phyloP scores from a whole-genome alignment of 1,284 basidiomycete species.

The Afroboletus lepidellus region DNA sequence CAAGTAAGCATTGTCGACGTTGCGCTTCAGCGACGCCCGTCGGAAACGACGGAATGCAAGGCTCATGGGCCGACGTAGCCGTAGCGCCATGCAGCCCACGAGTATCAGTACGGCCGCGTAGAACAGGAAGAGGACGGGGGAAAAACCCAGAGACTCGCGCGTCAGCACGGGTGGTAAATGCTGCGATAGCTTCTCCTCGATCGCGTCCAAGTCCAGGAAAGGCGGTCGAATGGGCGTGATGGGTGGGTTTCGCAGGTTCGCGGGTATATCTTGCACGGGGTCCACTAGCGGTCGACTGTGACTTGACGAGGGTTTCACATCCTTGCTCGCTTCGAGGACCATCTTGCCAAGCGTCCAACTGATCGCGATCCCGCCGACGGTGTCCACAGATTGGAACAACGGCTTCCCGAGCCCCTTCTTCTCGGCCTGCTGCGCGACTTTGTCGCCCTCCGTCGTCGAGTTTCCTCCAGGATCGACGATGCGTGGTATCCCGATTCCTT shows the following conservation, averaged over 20 bases:
- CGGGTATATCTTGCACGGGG: slow-evolving; percentile 62
- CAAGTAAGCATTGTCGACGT: slow-evolving; percentile 42
- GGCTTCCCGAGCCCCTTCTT: slow-evolving; percentile 80
- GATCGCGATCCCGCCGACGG: slow-evolving; percentile 89
- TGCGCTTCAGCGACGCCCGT: slow-evolving; percentile 38
- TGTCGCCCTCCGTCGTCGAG: slow-evolving; percentile 57
- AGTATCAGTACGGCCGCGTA: slow-evolving; percentile 45
- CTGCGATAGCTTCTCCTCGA: slow-evolving; percentile 62
- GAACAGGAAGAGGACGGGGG: slow-evolving; percentile 58
- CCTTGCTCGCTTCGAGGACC: slow-evolving; percentile 93
- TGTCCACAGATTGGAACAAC: slow-evolving; percentile 89
- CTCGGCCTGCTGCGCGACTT: slow-evolving; percentile 71
- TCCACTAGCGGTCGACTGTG: slow-evolving; percentile 59
- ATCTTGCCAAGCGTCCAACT: slow-evolving; percentile 99
- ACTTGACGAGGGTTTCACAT: slow-evolving; percentile 55
- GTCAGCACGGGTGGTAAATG: slow-evolving; percentile 61
- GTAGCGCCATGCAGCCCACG: slow-evolving; percentile 45
- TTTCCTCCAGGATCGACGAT: slow-evolving; percentile 84
- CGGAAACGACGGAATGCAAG: slow-evolving; percentile 47
- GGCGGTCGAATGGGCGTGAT: slow-evolving; percentile 62
- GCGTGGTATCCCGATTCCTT: slow-evolving; percentile 93
- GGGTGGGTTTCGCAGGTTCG: slow-evolving; percentile 45
- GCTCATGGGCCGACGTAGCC: slow-evolving; percentile 56
- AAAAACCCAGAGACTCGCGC: slow-evolving; percentile 66
- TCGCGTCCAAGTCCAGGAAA: slow-evolving; percentile 54